Conservation (phyloP, 1,139 yeast species). For the Pichia sorboxylosa region DNA sequence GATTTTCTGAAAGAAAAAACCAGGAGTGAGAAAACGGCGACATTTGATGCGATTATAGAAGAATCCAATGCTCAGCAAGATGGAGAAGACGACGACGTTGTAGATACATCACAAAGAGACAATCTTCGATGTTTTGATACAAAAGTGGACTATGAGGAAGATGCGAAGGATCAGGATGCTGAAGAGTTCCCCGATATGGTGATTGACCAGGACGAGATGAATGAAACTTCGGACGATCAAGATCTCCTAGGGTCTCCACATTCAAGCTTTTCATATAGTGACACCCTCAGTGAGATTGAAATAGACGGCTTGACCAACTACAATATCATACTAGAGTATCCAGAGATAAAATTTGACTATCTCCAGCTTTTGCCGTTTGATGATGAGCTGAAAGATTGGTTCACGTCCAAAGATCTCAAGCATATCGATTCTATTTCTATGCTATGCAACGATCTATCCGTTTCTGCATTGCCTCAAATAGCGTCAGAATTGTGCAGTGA, state of each 20-base stretch:
- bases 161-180: conserved; percentile 5
- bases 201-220: conserved; percentile 24
- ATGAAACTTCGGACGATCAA: conserved; percentile 22
- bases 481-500: neutral
- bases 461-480: conserved; percentile 2
- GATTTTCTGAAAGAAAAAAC: too few species aligned
- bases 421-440: conserved; percentile 16
- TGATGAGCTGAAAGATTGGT: conserved; percentile 56
- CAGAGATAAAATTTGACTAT: conserved; percentile 37
- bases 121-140: too few species aligned
- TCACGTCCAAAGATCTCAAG: conserved; percentile 37
- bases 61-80: too few species aligned
- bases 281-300: conserved; percentile 14
- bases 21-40: too few species aligned
- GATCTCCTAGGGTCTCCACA: conserved; percentile 21
- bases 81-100: too few species aligned
- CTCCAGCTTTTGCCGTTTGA: conserved; percentile 31
- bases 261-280: conserved; percentile 19
- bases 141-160: too few species aligned
- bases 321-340: conserved; percentile 23
- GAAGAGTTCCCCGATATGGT: conserved; percentile 24
- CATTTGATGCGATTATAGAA: too few species aligned
- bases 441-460: conserved; percentile 2
- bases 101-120: too few species aligned
- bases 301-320: conserved; percentile 23